A percentile compares a stretch with the other conserved stretches of the same genome.
phyloP scores from a whole-genome alignment of 192 early-diverging fungal genomes.

The Entrophospora sp. region DNA sequence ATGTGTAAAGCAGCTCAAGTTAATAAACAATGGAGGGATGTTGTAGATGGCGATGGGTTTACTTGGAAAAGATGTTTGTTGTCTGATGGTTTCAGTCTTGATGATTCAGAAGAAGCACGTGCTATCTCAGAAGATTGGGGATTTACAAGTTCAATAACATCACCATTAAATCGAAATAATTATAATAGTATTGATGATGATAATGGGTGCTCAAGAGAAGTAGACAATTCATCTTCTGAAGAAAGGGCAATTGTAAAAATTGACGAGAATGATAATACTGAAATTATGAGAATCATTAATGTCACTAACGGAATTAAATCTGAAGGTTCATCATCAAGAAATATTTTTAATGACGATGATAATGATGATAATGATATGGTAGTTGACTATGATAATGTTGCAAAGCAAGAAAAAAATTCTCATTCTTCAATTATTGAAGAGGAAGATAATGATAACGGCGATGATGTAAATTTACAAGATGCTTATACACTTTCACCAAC shows the following conservation, averaged over 20 bases:
- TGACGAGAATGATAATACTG: background rate
- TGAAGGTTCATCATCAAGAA: no score
- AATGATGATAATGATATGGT: no score
- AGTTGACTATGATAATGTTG: no score
- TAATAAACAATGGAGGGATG: constrained; percentile 63
- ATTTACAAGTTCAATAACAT: background rate
- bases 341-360: no score
- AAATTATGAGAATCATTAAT: background rate
- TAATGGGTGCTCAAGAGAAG: background rate
- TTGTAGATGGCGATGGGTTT: constrained; percentile 62
- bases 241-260: background rate
- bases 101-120: constrained; percentile 31
- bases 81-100: constrained; percentile 32
- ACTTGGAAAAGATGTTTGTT: constrained; percentile 40
- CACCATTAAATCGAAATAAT: background rate
- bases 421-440: no score
- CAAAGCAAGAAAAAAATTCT: no score
- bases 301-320: no score
- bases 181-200: no score
- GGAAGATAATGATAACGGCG: no score
- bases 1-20: constrained; percentile 73
- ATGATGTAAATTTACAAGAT: no score
- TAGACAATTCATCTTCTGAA: background rate
- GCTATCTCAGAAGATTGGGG: constrained; percentile 26
- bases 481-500: no score